Base-by-base conservation (phyloP, 2,329 filamentous ascomycete species). In the Pseudogymnoascus sp. region DNA sequence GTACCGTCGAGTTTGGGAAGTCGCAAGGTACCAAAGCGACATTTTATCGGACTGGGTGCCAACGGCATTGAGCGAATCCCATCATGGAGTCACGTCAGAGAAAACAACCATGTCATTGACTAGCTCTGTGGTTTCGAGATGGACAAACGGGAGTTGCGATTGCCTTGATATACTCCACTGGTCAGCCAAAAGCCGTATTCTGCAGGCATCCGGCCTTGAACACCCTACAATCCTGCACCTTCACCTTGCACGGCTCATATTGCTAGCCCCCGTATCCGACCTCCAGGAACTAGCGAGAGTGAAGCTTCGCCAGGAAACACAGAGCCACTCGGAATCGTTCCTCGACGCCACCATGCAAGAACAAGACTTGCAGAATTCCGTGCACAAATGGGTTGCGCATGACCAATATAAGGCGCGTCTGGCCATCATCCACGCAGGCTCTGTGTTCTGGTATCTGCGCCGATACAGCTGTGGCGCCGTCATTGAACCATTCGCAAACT, bases 131-230 rank as follows among this genome's bases (percentile, higher is more conserved):
- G 66, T 67, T 28, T 67, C 64, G 1, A 73, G 70, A 33, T 81
- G 79, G 78, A 73, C 77, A 13, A 80, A 80, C 47, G 75, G 76
- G 3, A 73, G 76, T 15, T 77, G 78, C 44, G 79, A 80, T 62
- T 78, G 75, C 44, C 66, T 86, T 2, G 83, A 86, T 64, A 77
- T 84, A 1, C 74, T 86, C 1, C 82, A 86, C 67, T 85, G 83
- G 83, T 76, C 78, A 17, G 83, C 83, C 2, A 83, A 83, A 66
- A 79, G 77, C 44, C 77, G 76, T 0, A 78, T 82, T 31, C 79
- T 80, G 4, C 77, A 77, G 60, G 72, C 77, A 1, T 75, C 76
- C 1, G 83, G 82, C 0, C 73, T 79, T 5, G 82, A 85, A 64
- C 81, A 84, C 64, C 77, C 80, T 2, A 83, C 80, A 1, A 76